Evolutionary conservation across 148 eudicot genomes (phyloP).

Genomic region (Arctostaphylos glauca): DNA sequence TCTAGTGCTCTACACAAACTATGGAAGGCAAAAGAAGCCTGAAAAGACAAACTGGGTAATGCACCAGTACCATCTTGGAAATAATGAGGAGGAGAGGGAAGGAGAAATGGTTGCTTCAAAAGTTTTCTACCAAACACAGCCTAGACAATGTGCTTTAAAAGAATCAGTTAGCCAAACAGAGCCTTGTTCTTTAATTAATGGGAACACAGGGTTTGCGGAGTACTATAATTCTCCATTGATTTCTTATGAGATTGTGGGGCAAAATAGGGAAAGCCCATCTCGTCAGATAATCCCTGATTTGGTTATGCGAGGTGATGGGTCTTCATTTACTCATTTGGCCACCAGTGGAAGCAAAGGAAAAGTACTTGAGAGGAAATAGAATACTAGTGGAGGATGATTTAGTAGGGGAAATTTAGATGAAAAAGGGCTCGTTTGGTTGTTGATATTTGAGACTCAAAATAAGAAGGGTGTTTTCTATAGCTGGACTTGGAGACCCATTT

Average conservation of each 20-base stretch:
- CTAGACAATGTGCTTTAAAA: conserved; percentile 59
- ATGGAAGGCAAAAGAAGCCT: conserved; percentile 79
- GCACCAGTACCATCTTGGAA: conserved; percentile 94
- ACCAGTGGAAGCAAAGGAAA: conserved; percentile 37
- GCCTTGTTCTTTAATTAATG: not conserved
- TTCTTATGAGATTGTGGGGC: conserved; percentile 33
- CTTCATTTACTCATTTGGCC: conserved; percentile 40
- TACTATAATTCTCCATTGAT: conserved; percentile 38
- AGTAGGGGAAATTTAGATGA: not conserved
- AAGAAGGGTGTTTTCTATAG: not conserved
- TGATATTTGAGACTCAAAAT: not conserved
- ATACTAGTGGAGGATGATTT: too few relatives aligned
- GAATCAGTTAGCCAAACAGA: not conserved
- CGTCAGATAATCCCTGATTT: conserved; percentile 50
- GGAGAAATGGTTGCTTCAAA: conserved; percentile 85
- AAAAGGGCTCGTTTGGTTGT: not conserved
- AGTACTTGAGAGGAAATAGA: conserved; percentile 21
- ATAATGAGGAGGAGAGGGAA: conserved; percentile 79
- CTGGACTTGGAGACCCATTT: not conserved
- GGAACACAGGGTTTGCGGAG: conserved; percentile 25
- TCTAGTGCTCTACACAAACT: conserved; percentile 87
- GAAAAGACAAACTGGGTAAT: conserved; percentile 97
- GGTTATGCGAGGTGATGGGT: conserved; percentile 47
- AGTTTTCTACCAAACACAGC: conserved; percentile 94
- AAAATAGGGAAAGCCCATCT: conserved; percentile 36